Conservation (phyloP, 305 asterid species). For the Fraxinus floribunda region DNA sequence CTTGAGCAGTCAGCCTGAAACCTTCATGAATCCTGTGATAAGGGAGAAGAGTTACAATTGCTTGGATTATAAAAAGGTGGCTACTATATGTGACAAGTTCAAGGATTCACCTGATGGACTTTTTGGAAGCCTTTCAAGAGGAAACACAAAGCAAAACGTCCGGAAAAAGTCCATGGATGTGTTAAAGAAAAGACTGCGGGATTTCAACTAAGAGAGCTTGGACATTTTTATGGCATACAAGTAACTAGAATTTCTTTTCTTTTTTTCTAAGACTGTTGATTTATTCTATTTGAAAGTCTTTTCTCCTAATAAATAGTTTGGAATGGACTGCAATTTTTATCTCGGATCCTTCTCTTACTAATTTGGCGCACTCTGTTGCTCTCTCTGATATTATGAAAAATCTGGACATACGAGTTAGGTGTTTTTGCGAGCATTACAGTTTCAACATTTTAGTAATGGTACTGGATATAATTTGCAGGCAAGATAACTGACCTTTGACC, state of each 20-base stretch:
- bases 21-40: constrained; percentile 95
- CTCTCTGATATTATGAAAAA: not conserved
- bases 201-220: constrained; percentile 61
- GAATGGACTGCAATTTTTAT: not conserved
- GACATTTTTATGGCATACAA: constrained; percentile 18
- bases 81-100: constrained; percentile 79
- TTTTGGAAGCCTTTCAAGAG: constrained; percentile 84
- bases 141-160: constrained; percentile 75
- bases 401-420: not conserved
- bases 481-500: not conserved
- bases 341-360: not conserved
- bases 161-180: constrained; percentile 84
- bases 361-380: not conserved
- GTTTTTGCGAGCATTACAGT: not conserved
- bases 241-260: constrained; percentile 20
- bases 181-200: constrained; percentile 76
- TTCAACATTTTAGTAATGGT: not conserved
- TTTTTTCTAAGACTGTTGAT: constrained; percentile 9
- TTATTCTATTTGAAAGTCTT: constrained; percentile 16
- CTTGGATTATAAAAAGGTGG: constrained; percentile 84
- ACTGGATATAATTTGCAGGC: not conserved
- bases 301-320: constrained; percentile 27
- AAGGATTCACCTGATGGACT: constrained; percentile 86
- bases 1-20: constrained; percentile 87
- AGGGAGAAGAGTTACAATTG: constrained; percentile 72